Conservation (phyloP, 768 basidiomycete species). For the Suillus luteus region DNA sequence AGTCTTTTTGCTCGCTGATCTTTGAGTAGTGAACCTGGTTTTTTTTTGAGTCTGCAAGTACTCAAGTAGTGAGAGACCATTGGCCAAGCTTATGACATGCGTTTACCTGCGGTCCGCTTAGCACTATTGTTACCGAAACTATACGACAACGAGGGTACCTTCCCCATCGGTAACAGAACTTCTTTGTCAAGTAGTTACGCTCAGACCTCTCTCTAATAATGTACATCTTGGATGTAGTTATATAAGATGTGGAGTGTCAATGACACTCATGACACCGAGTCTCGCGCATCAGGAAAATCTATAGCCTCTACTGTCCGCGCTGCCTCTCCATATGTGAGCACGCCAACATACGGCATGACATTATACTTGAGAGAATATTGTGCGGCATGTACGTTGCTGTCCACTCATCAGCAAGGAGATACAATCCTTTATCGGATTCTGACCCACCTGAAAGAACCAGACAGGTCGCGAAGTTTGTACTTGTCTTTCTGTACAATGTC, state of each 20-base stretch:
- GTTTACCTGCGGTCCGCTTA: slow-evolving; percentile 33
- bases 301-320: slow-evolving; percentile 43
- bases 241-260: no score
- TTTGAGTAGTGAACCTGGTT: background rate
- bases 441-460: slow-evolving; percentile 73
- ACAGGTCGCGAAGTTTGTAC: slow-evolving; percentile 79
- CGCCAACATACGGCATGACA: slow-evolving; percentile 86
- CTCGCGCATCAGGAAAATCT: slow-evolving; percentile 35
- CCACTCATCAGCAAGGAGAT: slow-evolving; percentile 20
- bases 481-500: slow-evolving; percentile 69
- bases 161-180: slow-evolving; percentile 1
- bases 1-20: background rate
- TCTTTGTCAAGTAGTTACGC: no score
- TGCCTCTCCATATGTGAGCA: slow-evolving; percentile 78
- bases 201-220: no score
- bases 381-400: slow-evolving; percentile 66
- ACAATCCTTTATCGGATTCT: slow-evolving; percentile 16
- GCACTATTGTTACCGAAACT: slow-evolving; percentile 18
- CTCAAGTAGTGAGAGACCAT: background rate
- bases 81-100: slow-evolving; percentile 18
- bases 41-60: background rate
- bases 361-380: slow-evolving; percentile 83
- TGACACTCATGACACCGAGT: slow-evolving; percentile 29
- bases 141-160: slow-evolving; percentile 2
- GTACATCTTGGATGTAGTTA: no score